Conservation (phyloP, 495 filamentous ascomycete genomes). For the Trichoderma asperelloides region DNA sequence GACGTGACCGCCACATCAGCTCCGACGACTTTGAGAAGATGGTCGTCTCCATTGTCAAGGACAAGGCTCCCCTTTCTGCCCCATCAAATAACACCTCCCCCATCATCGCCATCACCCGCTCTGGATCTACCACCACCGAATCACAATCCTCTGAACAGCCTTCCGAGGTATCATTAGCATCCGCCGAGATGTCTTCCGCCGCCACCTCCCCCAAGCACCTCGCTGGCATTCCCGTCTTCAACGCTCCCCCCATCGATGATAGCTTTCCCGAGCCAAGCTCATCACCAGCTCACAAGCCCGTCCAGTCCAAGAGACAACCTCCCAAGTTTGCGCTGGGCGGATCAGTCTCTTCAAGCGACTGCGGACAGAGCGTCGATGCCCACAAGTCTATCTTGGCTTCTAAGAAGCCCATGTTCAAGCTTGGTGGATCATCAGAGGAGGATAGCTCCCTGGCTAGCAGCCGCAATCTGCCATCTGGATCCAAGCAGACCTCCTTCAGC, state of each 20-base stretch:
- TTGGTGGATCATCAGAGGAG: constrained; percentile 77
- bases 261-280: constrained; percentile 35
- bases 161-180: constrained; percentile 26
- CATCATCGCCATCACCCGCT: constrained; percentile 14
- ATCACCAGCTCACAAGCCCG: constrained; percentile 39
- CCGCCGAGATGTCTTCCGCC: constrained; percentile 47
- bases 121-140: constrained; percentile 32
- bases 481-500: constrained; percentile 75
- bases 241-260: constrained; percentile 17
- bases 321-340: constrained; percentile 47
- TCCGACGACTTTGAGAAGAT: constrained; percentile 81
- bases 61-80: constrained; percentile 56
- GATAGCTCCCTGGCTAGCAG: constrained; percentile 71
- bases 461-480: constrained; percentile 37
- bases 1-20: constrained; percentile 81
- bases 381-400: constrained; percentile 39
- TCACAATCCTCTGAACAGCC: constrained; percentile 20
- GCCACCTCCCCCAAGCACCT: constrained; percentile 66
- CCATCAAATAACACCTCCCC: constrained; percentile 43
- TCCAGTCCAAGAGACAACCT: constrained; percentile 39
- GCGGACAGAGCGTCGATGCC: constrained; percentile 34
- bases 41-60: constrained; percentile 73
- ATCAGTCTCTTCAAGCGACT: constrained; percentile 40
- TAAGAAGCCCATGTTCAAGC: constrained; percentile 66
- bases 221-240: constrained; percentile 31